Conservation (phyloP, 345 rosid genomes). For the Kernera saxatilis region DNA sequence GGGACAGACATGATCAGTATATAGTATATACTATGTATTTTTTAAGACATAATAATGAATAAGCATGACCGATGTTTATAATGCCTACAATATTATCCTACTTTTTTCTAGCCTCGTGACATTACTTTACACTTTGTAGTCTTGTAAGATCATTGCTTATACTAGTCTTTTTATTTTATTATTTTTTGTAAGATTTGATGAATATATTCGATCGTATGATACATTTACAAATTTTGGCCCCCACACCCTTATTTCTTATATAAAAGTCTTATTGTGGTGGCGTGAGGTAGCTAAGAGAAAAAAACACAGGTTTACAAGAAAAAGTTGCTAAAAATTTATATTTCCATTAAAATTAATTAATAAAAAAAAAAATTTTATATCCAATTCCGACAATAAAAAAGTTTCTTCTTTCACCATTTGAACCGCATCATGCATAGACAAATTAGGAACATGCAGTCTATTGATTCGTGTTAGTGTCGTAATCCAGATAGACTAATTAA, state of each 20-base stretch:
- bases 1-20: slow-evolving; percentile 27
- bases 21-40: slow-evolving; percentile 21
- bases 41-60: slow-evolving; percentile 27
- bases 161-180: background rate
- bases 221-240: background rate
- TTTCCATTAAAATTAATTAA: background rate
- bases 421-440: background rate
- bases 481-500: too few relatives aligned
- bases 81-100: slow-evolving; percentile 12
- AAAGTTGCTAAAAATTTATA: background rate
- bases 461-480: too few relatives aligned
- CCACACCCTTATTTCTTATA: background rate
- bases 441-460: too few relatives aligned
- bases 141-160: slow-evolving; percentile 21
- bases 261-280: background rate
- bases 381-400: background rate
- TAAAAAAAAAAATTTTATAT: background rate
- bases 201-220: slow-evolving; percentile 1
- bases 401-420: background rate
- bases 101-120: slow-evolving; percentile 22
- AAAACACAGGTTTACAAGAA: background rate
- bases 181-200: background rate
- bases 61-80: slow-evolving; percentile 28
- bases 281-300: background rate
- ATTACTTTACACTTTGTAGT: slow-evolving; percentile 25